Evolutionary conservation across 164 flowering plant genomes (phyloP), one percentile per base, ranked within the genome.

Genomic region (Berberis thunbergii): DNA sequence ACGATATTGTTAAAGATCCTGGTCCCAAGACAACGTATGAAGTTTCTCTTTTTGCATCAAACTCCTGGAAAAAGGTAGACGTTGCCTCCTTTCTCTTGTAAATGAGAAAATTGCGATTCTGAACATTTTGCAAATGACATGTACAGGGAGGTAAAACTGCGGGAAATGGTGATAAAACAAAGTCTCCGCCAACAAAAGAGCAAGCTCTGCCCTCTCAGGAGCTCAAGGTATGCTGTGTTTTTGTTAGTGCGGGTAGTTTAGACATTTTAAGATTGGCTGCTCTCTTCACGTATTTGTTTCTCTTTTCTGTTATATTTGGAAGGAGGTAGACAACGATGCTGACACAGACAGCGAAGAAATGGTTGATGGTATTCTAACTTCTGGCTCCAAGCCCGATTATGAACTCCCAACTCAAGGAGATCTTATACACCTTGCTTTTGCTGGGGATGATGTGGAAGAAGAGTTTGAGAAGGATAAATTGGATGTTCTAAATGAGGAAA

Each of bases 361-460:
- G 92, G 84, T 92, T 39, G 96, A 92, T 80, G 98, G 98, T 49
- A 77, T 86, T 62, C 63, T 87, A 61, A 74, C 96, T 43, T 76
- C 87, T 61, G 87, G 70, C 26, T 58, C 80, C 10, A 69, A 78
- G 59, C 55, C 74, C 8, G 73, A 77, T 46, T 87, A 91, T 69
- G 82, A 82, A 61, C 93, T 86, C 72, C 98, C 97, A 49, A 83
- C 97, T 61, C 94, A 91, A 73, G 84, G 75, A 64, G 98, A 94
- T 64, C 87, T 88, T 57, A 78, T 91, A 74, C 86, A 69, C 9
- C 79, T 74, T 64, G 96, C 96, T 63, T 94, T 94, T 84, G 98
- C 96, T 1, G 95, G 93, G 59, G 97, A 91, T 74, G 91, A 94
- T 71, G 98, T 94, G 74, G 96, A 84, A 71, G 96, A 82, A 62